A percentile compares a stretch with the other conserved stretches of the same genome.
phyloP scores from a whole-genome alignment of 2,329 filamentous ascomycete species.

The Penicillium sp. region DNA sequence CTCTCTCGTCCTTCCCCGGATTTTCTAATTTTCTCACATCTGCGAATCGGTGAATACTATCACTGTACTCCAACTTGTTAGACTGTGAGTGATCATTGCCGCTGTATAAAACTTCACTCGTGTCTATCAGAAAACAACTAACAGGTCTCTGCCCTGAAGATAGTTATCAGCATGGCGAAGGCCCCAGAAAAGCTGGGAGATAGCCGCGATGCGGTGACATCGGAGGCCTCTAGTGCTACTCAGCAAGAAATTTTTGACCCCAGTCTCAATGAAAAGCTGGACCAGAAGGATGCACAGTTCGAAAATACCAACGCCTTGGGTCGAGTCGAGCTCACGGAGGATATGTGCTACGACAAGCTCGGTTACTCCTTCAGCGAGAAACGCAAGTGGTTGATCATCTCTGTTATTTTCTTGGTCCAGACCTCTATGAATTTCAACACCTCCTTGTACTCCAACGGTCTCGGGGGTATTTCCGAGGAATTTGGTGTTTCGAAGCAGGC shows the following conservation, averaged over 20 bases:
- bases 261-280: constrained; percentile 27
- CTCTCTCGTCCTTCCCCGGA: not conserved
- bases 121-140: not conserved
- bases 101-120: not conserved
- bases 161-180: constrained; percentile 27
- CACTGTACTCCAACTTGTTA: not conserved
- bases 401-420: constrained; percentile 74
- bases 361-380: constrained; percentile 63
- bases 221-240: constrained; percentile 40
- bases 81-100: constrained; percentile 4
- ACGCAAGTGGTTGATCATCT: constrained; percentile 74
- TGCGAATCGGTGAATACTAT: not conserved
- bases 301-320: constrained; percentile 32
- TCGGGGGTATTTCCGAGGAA: constrained; percentile 66
- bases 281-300: constrained; percentile 27
- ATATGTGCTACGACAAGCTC: constrained; percentile 68
- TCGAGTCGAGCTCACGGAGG: constrained; percentile 50
- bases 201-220: constrained; percentile 34
- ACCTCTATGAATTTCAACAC: constrained; percentile 81
- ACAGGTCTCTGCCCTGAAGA: not conserved
- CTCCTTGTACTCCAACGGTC: constrained; percentile 71
- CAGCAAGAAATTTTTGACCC: constrained; percentile 33
- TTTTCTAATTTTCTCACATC: not conserved
- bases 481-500: constrained; percentile 70
- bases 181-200: constrained; percentile 22